Evolutionary conservation across 1,139 yeast species (phyloP).

Genomic region (Blastobotrys petasosporus): DNA sequence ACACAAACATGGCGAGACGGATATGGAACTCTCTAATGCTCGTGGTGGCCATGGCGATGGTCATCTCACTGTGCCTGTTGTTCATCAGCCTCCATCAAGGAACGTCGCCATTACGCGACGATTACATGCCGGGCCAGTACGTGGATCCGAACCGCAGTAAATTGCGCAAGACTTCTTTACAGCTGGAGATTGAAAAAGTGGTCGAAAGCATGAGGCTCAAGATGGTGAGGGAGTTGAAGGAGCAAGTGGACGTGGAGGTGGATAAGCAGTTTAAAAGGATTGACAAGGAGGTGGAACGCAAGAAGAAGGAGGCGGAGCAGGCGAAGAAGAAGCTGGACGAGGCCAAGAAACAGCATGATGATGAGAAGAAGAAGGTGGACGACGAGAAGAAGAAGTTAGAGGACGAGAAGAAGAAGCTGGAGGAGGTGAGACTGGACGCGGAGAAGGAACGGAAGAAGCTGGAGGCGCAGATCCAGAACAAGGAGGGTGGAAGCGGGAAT

Average conservation of each 20-base stretch:
- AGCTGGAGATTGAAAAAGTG: neutral
- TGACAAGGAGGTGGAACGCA: neutral
- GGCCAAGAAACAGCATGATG: neutral
- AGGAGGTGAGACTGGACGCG: neutral
- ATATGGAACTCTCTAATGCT: no score
- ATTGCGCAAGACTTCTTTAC: neutral
- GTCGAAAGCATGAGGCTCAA: neutral
- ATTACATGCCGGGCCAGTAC: neutral
- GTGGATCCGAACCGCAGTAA: neutral
- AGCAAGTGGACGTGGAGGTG: constrained; percentile 1
- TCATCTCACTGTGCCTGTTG: no score
- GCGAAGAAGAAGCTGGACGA: neutral
- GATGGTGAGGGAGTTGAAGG: constrained; percentile 1
- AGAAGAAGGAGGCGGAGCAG: neutral
- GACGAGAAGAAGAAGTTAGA: neutral
- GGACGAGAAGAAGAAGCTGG: neutral
- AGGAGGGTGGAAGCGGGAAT: neutral
- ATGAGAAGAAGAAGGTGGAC: neutral
- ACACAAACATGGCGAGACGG: no score
- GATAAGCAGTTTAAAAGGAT: neutral
- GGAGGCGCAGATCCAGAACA: neutral
- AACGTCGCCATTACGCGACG: neutral
- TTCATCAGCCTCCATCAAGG: no score
- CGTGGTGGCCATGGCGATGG: no score
- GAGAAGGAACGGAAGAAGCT: neutral